Evolutionary conservation across 2,329 filamentous ascomycete genomes (phyloP), one percentile per base, ranked within the genome.

Genomic region (Neopestalotiopsis sp.): DNA sequence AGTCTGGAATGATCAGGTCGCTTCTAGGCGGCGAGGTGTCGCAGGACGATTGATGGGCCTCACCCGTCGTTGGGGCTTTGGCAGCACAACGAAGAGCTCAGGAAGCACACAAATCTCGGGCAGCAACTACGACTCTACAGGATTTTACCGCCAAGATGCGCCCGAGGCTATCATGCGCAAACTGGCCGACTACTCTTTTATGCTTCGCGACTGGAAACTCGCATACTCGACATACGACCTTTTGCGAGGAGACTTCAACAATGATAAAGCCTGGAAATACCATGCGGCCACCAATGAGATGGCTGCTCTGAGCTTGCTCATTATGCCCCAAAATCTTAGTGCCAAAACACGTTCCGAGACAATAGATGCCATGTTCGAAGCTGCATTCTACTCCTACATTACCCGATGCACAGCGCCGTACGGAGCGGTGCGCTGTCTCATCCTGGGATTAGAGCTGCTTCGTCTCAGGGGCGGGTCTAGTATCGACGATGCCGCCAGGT

Each of bases 1-100:
- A 5, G 86, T 94, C 5, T 99, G 96, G 97, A 99, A 99, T 76
- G 96, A 99, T 75, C 95, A 98, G 79, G 93, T 98, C 32, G 95
- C 95, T 17, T 98, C 97, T 13, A 89, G 94, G 69, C 88, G 97
- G 68, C 91, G 94, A 76, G 97, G 97, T 14, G 87, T 99, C 62
- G 93, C 93, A 67, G 97, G 97, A 12, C 90, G 94, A n/a, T 95
- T 99, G 80, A 94, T 97, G 86, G 97, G 92, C 10, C 85, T 99
- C 68, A 97, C 95, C 0, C 95, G 96, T 76, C 92, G 94, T 73
- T 98, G 94, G 90, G 90, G 91, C 1, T 97, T 98, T 75, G 93
- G 94, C 40, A 85, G 88, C 59, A 85, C 86, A 62, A 89, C 89
- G 24, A 89, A 92, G 61, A 87, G 85, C 20, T 88, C 89, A 1